Evolutionary conservation across 305 asterid genomes (phyloP), one percentile per base, ranked within the genome.

Genomic region (Caryopteris hybrid): DNA sequence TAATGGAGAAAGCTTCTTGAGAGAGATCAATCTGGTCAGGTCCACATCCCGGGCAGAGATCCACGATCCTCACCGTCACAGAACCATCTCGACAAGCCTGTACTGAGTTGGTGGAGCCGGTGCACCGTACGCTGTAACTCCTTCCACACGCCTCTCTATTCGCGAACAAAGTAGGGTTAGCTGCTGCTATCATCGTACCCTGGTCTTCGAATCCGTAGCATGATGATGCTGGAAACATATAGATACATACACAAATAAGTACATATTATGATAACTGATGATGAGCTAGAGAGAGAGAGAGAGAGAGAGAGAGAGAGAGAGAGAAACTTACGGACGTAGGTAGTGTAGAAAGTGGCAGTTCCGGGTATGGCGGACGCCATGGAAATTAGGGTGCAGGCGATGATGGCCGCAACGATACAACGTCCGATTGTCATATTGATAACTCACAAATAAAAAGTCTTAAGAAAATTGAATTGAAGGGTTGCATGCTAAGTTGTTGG

Each of bases 111-210:
- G 76, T 79, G 17, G 52, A 21, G 0, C 84, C 73, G 2, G 76
- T 70, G 82, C 84, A 82, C 8, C 76, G 57, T 6, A 81, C 56
- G 3, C 22, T 62, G 63, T 67, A 74, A 4, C 29, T 66, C 16
- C 51, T 53, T 0, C 84, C 84, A n/a, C 86, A 79, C 0, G 80
- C 80, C 0, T 57, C 77, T 21, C 58, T 14, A 33, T 82, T 82
- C 57, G 69, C 66, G 73, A 12, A 82, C 54, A 82, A 10, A 10
- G 21, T 56, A 3, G 66, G 51, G 20, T 74, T 76, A 0, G 84
- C 84, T 2, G 86, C 84, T 10, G 80, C 84, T 48, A 79, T 77
- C 74, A 79, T 0, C 3, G 51, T 65, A 1, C 86, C 86, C 27
- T 56, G 52, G 60, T 70, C 50, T 6, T 66, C 31, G 27, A 3